Evolutionary conservation across 192 early-diverging fungal species (phyloP).

Genomic region (Coemansia sp.): DNA sequence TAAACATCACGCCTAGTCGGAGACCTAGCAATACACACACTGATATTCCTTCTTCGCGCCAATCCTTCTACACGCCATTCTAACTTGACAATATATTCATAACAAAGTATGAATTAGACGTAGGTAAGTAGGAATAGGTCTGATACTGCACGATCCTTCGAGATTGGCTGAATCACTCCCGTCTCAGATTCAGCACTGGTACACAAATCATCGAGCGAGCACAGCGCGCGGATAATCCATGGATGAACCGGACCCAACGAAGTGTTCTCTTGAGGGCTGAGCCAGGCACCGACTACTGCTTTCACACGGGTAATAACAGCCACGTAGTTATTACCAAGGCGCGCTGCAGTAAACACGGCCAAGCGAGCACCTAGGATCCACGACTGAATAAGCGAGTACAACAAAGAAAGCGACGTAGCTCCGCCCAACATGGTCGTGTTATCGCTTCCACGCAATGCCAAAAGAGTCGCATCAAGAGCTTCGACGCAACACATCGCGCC

Average conservation of each 20-base stretch:
- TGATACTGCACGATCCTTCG: constrained; percentile 22
- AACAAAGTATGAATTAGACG: constrained; percentile 6
- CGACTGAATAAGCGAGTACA: constrained; percentile 49
- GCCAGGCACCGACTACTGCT: constrained; percentile 21
- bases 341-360: constrained; percentile 32
- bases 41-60: constrained; percentile 8
- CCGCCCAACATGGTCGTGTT: constrained; percentile 16
- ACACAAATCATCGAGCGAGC: constrained; percentile 14
- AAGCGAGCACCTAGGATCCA: constrained; percentile 53
- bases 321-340: background rate
- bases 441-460: constrained; percentile 10
- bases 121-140: constrained; percentile 44
- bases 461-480: constrained; percentile 27
- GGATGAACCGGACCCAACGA: constrained; percentile 35
- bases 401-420: constrained; percentile 24
- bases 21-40: background rate
- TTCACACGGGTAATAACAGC: constrained; percentile 11
- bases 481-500: constrained; percentile 35
- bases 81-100: background rate
- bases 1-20: background rate
- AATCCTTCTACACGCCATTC: constrained; percentile 24
- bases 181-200: background rate
- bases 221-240: constrained; percentile 36
- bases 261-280: background rate
- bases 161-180: background rate